Base-by-base conservation (phyloP, 1,284 basidiomycete genomes). In the Microbotryomycetes sp. region DNA sequence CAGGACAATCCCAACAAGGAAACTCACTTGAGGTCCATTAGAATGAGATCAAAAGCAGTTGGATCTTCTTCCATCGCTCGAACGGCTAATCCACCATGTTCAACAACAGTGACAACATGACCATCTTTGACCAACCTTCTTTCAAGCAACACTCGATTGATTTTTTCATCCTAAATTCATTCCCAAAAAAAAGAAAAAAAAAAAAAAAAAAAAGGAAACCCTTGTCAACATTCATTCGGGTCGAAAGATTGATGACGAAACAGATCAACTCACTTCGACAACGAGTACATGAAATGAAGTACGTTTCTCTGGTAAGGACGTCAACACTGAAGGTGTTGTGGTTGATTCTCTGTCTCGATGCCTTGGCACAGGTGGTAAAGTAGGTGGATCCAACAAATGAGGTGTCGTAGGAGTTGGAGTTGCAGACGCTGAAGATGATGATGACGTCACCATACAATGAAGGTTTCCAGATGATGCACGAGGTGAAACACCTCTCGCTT, bases 1-100 rank as follows among this genome's bases (percentile, higher is more conserved):
- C 29, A 45, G 4, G 49, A 30, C 50, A 22, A 14, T 51, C 50
- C 6, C 9, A 12, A 25, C 23, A 30, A n/a, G 30, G 22, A 23
- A 52, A 79, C 84, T 65, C 66, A 87, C 86, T 89, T 87, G 32
- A 91, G 84, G 74, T 91, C 88, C 89, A 91, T 91, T 58, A 92
- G 78, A 22, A 91, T 79, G 53, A 81, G 83, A 73, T 92, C 88
- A 63, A 87, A 87, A 19, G 82, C 79, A 32, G 72, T 64, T 45
- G 80, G 78, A 72, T 90, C 86, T 0, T 74, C 70, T 59, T 80
- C 74, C 31, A 90, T 78, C 61, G 79, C 79, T 49, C 87, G 83
- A 2, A 89, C 78, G 0, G 83, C 85, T 72, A 90, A 87, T 74
- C 87, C 86, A 5, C 89, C 88, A 69, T 91, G 89, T 3, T 82